Evolutionary conservation across 2,329 filamentous ascomycete species (phyloP).

Genomic region (Talaromyces sp.): DNA sequence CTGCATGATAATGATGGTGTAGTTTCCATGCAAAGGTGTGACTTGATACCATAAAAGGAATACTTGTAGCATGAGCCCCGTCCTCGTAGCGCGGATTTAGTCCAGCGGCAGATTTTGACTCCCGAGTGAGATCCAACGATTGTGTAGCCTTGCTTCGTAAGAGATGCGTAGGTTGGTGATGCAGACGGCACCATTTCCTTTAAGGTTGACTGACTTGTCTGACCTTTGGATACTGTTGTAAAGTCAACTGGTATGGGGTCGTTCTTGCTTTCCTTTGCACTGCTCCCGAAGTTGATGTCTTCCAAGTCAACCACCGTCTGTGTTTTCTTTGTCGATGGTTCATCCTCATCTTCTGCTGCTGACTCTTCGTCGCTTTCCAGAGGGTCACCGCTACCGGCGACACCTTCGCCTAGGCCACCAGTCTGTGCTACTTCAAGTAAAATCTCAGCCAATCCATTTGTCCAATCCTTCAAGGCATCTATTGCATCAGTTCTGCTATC

Average conservation of each 20-base stretch:
- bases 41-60: constrained; percentile 94
- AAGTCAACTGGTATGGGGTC: constrained; percentile 77
- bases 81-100: constrained; percentile 90
- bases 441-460: constrained; percentile 68
- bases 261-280: background rate
- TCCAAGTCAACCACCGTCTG: constrained; percentile 72
- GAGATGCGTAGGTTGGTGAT: constrained; percentile 81
- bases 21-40: constrained; percentile 97
- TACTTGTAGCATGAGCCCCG: constrained; percentile 97
- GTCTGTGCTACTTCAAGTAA: constrained; percentile 59
- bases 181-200: constrained; percentile 95
- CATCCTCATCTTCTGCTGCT: constrained; percentile 56
- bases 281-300: constrained; percentile 61
- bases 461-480: constrained; percentile 73
- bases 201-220: constrained; percentile 37
- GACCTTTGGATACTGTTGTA: constrained; percentile 52
- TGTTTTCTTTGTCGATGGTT: constrained; percentile 39
- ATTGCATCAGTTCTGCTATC: constrained; percentile 75
- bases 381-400: constrained; percentile 77
- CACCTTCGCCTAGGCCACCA: constrained; percentile 61
- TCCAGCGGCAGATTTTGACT: constrained; percentile 98
- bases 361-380: constrained; percentile 76
- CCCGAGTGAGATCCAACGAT: constrained; percentile 95
- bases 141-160: constrained; percentile 95
- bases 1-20: constrained; percentile 93